A percentile compares a stretch with the other conserved stretches of the same genome.
Conservation (phyloP, 305 asterid genomes). For the Ajuga reptans region DNA sequence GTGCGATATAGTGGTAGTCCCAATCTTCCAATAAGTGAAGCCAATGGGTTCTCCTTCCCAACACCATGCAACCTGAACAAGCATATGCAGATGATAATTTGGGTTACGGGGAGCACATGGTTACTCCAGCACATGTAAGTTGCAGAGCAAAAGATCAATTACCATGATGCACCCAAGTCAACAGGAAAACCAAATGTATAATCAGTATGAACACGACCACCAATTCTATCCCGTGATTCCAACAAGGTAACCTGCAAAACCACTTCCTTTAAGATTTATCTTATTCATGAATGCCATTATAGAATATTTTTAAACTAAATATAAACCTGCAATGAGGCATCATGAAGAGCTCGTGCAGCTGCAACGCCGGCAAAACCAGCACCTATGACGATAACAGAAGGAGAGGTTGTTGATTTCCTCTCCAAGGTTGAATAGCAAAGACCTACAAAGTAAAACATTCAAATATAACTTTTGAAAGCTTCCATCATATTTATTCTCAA, state of each 20-base stretch:
- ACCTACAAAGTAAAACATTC: constrained; percentile 29
- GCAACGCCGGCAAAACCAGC: constrained; percentile 84
- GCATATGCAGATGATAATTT: constrained; percentile 10
- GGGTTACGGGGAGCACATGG: neutral
- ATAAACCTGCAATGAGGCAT: constrained; percentile 73
- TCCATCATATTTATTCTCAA: neutral
- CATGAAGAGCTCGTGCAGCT: constrained; percentile 80
- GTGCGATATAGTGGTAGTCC: constrained; percentile 92
- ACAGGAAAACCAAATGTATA: constrained; percentile 88
- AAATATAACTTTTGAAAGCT: constrained; percentile 8
- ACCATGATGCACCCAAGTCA: constrained; percentile 97
- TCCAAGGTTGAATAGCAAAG: constrained; percentile 48
- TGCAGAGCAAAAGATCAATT: constrained; percentile 3
- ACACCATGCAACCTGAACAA: constrained; percentile 86
- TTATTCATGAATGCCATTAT: neutral
- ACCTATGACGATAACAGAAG: constrained; percentile 79
- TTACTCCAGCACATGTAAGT: neutral
- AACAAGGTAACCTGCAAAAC: constrained; percentile 58
- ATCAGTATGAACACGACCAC: constrained; percentile 86
- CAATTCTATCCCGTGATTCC: constrained; percentile 87
- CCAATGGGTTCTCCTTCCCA: constrained; percentile 83
- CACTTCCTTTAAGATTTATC: constrained; percentile 5
- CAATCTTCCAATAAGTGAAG: constrained; percentile 71
- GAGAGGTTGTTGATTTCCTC: constrained; percentile 45
- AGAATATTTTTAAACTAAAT: neutral